Evolutionary conservation across 2,329 filamentous ascomycete species (phyloP).

Genomic region (Diplocarpon mali): DNA sequence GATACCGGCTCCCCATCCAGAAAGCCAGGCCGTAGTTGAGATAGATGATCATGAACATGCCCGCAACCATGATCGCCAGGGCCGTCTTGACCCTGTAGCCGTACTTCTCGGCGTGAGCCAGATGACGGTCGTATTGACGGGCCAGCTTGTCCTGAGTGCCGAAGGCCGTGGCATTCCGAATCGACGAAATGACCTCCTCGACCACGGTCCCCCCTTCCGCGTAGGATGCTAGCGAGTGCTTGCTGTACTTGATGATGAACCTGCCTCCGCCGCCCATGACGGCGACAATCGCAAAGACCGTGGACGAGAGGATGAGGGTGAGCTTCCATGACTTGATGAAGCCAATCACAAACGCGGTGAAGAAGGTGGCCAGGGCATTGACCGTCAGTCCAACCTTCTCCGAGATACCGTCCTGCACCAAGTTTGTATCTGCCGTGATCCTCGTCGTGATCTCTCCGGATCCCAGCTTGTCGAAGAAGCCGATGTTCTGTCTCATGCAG

Average conservation of each 20-base stretch:
- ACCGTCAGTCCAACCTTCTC: constrained; percentile 77
- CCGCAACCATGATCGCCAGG: constrained; percentile 68
- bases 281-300: constrained; percentile 67
- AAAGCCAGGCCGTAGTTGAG: constrained; percentile 81
- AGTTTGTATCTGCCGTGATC: constrained; percentile 87
- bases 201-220: constrained; percentile 78
- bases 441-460: constrained; percentile 89
- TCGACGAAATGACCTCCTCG: constrained; percentile 88
- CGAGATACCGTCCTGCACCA: constrained; percentile 87
- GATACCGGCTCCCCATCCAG: constrained; percentile 72
- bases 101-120: constrained; percentile 60
- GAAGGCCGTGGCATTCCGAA: constrained; percentile 86
- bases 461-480: constrained; percentile 85
- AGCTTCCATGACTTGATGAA: constrained; percentile 91
- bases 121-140: constrained; percentile 67
- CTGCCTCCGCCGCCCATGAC: constrained; percentile 63
- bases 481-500: constrained; percentile 81
- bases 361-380: constrained; percentile 67
- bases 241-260: constrained; percentile 74
- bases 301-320: constrained; percentile 75
- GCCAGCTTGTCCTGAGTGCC: constrained; percentile 90
- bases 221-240: constrained; percentile 66
- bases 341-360: constrained; percentile 81
- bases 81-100: constrained; percentile 66
- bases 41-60: constrained; percentile 76